phyloP scores from a whole-genome alignment of 2,329 filamentous ascomycete genomes.

The Fusarium fujikuroi region DNA sequence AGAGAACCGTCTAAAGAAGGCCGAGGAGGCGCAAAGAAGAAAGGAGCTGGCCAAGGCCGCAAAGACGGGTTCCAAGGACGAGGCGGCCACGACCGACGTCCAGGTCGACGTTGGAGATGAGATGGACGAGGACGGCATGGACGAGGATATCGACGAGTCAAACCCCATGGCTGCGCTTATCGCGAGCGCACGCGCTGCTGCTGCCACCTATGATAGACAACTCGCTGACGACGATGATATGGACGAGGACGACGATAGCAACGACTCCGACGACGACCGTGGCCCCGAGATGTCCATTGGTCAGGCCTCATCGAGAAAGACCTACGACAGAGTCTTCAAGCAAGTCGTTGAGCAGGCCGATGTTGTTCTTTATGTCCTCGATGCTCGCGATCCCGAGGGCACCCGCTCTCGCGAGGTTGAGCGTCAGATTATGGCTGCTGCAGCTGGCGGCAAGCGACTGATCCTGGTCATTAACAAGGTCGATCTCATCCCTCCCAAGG shows the following conservation, averaged over 20 bases:
- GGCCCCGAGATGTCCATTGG: slow-evolving; percentile 62
- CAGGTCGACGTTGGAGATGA: slow-evolving; percentile 62
- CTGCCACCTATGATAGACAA: slow-evolving; percentile 77
- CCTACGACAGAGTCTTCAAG: slow-evolving; percentile 97
- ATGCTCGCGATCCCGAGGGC: slow-evolving; percentile 90
- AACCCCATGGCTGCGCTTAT: slow-evolving; percentile 95
- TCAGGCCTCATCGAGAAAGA: slow-evolving; percentile 76
- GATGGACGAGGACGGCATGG: slow-evolving; percentile 62
- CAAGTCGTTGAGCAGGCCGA: slow-evolving; percentile 89
- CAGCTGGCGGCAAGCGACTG: slow-evolving; percentile 83
- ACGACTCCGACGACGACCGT: slow-evolving; percentile 65
- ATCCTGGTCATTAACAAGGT: slow-evolving; percentile 97
- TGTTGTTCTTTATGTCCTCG: slow-evolving; percentile 91
- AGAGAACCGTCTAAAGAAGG: slow-evolving; percentile 82
- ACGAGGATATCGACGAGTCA: slow-evolving; percentile 71
- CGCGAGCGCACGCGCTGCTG: slow-evolving; percentile 82
- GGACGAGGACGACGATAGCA: slow-evolving; percentile 57
- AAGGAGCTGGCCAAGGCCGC: slow-evolving; percentile 78
- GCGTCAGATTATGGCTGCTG: slow-evolving; percentile 89
- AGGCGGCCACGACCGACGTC: slow-evolving; percentile 58
- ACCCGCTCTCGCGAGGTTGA: slow-evolving; percentile 92
- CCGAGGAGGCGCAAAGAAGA: slow-evolving; percentile 77
- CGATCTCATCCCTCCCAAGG: slow-evolving; percentile 84
- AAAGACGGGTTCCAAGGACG: slow-evolving; percentile 62
- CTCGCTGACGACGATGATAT: slow-evolving; percentile 69